These are phyloP conservation scores for Setaria italica DNA, from an alignment of 202 grass and related monocot genomes.

Conservation along the genomic window DNA sequence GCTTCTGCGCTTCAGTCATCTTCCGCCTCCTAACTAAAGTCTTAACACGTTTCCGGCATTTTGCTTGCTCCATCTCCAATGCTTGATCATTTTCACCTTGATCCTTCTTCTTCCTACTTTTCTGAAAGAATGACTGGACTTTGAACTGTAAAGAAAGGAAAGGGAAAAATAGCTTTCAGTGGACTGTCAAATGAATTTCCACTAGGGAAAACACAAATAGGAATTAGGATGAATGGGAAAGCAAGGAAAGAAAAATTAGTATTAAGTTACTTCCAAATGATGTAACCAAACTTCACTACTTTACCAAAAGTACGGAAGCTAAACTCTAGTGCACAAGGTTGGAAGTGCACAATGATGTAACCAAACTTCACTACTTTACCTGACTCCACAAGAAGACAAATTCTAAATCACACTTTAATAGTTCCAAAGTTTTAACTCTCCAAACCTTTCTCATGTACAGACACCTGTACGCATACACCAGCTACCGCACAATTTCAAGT, in stretches of 20 bases:
- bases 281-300: background rate
- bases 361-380: background rate
- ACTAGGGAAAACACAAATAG: background rate
- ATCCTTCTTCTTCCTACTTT: slow-evolving; percentile 68
- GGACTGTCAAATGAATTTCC: slow-evolving; percentile 4
- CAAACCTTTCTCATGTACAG: background rate
- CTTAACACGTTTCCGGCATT: slow-evolving; percentile 60
- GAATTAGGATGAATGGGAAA: background rate
- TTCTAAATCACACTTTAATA: background rate
- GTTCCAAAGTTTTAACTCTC: slow-evolving; percentile 16
- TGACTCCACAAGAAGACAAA: slow-evolving; percentile 17
- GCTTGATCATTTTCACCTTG: slow-evolving; percentile 56
- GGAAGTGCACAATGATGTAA: no score
- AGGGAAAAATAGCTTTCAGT: background rate
- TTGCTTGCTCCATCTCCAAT: slow-evolving; percentile 63
- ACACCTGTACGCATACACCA: background rate
- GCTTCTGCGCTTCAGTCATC: slow-evolving; percentile 70
- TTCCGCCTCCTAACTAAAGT: slow-evolving; percentile 73
- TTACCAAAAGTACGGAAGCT: background rate
- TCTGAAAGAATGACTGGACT: slow-evolving; percentile 82
- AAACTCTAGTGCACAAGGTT: slow-evolving; percentile 20
- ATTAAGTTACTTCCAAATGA: slow-evolving; percentile 17
- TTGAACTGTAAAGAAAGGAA: slow-evolving; percentile 66
- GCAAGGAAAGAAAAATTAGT: slow-evolving; percentile 12
- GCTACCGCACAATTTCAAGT: background rate